Percentiles rank a stretch among this genome's conserved stretches.
phyloP scores from a whole-genome alignment of 768 basidiomycete genomes.

The Pleurotus citrinopileatus region DNA sequence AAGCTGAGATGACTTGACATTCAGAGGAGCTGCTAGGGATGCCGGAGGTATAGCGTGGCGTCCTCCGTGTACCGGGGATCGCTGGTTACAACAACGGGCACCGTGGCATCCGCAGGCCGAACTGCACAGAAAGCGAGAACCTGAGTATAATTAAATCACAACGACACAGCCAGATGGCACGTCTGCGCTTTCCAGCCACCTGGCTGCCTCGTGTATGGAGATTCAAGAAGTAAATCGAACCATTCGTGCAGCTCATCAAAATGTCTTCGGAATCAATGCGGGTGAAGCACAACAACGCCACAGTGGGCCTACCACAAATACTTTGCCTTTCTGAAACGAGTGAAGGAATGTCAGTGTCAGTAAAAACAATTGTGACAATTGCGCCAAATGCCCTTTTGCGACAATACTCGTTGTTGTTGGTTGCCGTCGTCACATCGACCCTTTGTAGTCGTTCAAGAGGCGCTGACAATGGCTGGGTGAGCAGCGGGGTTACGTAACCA shows the following conservation, averaged over 20 bases:
- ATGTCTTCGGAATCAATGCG: not conserved
- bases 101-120: too few relatives aligned
- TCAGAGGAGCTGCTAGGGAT: too few relatives aligned
- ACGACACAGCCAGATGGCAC: too few relatives aligned
- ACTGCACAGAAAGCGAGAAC: too few relatives aligned
- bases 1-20: too few relatives aligned
- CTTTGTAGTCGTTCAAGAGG: not conserved
- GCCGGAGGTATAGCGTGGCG: too few relatives aligned
- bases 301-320: not conserved
- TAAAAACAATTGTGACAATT: not conserved
- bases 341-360: not conserved
- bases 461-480: not conserved
- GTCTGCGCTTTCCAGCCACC: not conserved
- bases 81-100: too few relatives aligned
- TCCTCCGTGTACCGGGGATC: too few relatives aligned
- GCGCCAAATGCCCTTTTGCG: not conserved
- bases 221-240: not conserved
- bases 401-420: not conserved
- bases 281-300: not conserved
- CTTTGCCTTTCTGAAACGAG: not conserved
- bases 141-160: too few relatives aligned
- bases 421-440: not conserved
- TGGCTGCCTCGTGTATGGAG: not conserved
- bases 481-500: not conserved
- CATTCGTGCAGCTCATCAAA: not conserved